Percentiles rank a stretch among this genome's conserved stretches.
Conservation (phyloP, 768 basidiomycete species). For the Hydnomerulius pinastri region DNA sequence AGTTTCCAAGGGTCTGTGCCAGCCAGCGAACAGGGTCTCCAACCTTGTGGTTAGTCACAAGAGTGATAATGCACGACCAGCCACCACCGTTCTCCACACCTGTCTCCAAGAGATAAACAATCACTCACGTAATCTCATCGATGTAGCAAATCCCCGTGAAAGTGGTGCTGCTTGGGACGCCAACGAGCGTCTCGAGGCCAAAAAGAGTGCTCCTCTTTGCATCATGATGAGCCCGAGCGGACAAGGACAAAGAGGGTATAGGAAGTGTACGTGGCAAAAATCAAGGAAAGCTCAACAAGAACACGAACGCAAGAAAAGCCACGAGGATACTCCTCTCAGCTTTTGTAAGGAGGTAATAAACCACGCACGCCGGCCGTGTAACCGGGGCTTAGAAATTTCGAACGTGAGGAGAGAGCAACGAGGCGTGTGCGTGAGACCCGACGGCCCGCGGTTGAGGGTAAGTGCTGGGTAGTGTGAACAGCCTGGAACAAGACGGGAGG, state of each 20-base stretch:
- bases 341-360: conserved; percentile 17
- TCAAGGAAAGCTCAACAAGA: neutral
- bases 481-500: no score
- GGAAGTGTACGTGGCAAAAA: conserved; percentile 4
- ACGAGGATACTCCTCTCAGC: neutral
- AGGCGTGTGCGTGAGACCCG: conserved; percentile 26
- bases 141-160: conserved; percentile 30
- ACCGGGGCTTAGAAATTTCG: conserved; percentile 14
- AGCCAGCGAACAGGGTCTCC: no score
- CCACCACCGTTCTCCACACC: neutral
- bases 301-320: conserved; percentile 1
- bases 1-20: no score
- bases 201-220: conserved; percentile 24
- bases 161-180: conserved; percentile 21
- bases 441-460: neutral
- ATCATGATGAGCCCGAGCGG: conserved; percentile 13
- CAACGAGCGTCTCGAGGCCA: conserved; percentile 24
- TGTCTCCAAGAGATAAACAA: neutral
- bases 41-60: no score
- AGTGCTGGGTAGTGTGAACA: neutral
- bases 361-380: conserved; percentile 24
- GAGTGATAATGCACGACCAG: no score
- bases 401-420: conserved; percentile 14
- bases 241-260: conserved; percentile 15
- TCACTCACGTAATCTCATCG: conserved; percentile 31